Conservation (phyloP, 108 stramenopile genomes). For the Heterococcus sp. region DNA sequence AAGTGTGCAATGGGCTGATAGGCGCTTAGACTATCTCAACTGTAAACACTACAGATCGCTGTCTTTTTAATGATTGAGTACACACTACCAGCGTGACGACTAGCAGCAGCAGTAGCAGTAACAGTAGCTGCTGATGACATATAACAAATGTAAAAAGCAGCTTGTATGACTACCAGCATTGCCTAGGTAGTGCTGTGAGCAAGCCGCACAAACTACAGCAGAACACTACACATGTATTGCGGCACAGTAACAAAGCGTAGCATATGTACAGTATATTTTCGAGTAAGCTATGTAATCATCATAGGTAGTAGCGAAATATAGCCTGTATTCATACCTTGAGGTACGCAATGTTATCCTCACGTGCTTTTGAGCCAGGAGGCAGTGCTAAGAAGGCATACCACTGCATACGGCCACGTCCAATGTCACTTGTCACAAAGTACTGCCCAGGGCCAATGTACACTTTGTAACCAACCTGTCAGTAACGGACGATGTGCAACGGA, state of each 20-base stretch:
- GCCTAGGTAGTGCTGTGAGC: slow-evolving; percentile 89
- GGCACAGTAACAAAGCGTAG: too few species aligned
- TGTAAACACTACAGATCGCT: too few species aligned
- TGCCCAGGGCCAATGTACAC: slow-evolving; percentile 90
- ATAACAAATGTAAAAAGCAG: slow-evolving; percentile 89
- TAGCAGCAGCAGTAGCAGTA: too few species aligned
- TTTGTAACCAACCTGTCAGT: slow-evolving; percentile 46
- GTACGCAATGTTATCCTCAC: slow-evolving; percentile 83
- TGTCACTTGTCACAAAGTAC: slow-evolving; percentile 94
- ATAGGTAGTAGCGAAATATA: not conserved
- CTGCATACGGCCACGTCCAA: slow-evolving; percentile 90
- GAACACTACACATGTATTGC: too few species aligned
- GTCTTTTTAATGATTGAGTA: too few species aligned
- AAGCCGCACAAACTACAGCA: slow-evolving; percentile 92
- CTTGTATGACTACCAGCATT: slow-evolving; percentile 93
- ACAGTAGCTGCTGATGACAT: slow-evolving; percentile 81
- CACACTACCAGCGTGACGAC: too few species aligned
- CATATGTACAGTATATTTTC: too few species aligned
- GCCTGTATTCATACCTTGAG: slow-evolving; percentile 55
- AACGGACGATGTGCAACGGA: too few species aligned
- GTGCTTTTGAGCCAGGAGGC: slow-evolving; percentile 86
- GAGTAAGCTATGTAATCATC: not conserved
- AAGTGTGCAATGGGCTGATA: too few species aligned
- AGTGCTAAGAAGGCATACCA: slow-evolving; percentile 97
- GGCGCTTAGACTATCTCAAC: too few species aligned